Evolutionary conservation across 2,329 filamentous ascomycete species (phyloP).

Genomic region (Periconia digitata): DNA sequence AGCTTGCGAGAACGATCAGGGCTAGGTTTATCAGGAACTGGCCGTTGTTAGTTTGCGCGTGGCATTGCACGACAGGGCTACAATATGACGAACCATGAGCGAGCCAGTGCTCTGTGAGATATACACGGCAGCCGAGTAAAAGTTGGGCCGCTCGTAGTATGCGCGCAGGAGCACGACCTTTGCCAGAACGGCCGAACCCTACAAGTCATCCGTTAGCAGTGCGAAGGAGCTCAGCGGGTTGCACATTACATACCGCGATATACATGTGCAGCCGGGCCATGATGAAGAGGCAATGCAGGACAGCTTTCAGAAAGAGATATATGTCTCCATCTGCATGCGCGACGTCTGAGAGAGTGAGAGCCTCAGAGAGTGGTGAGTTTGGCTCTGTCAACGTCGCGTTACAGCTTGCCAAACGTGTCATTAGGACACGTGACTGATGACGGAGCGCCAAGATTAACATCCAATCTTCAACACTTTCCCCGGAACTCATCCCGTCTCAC

Average conservation of each 20-base stretch:
- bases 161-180: constrained; percentile 83
- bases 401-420: background rate
- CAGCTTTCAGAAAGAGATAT: constrained; percentile 6
- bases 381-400: constrained; percentile 2
- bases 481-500: background rate
- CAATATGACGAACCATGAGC: constrained; percentile 67
- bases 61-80: background rate
- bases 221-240: background rate
- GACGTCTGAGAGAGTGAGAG: constrained; percentile 11
- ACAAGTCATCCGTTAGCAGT: constrained; percentile 17
- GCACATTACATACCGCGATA: constrained; percentile 29
- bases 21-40: constrained; percentile 90
- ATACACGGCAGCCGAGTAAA: constrained; percentile 97
- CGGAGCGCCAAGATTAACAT: constrained; percentile 10
- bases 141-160: constrained; percentile 93
- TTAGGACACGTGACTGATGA: constrained; percentile 11
- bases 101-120: constrained; percentile 95
- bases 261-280: constrained; percentile 41
- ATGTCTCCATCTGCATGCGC: constrained; percentile 8
- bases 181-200: constrained; percentile 77
- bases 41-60: constrained; percentile 10
- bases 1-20: constrained; percentile 75
- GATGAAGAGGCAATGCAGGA: constrained; percentile 6
- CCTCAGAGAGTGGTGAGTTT: constrained; percentile 15
- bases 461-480: background rate